Base-by-base conservation (phyloP, 2,329 filamentous ascomycete genomes). In the Onygenales sp. region DNA sequence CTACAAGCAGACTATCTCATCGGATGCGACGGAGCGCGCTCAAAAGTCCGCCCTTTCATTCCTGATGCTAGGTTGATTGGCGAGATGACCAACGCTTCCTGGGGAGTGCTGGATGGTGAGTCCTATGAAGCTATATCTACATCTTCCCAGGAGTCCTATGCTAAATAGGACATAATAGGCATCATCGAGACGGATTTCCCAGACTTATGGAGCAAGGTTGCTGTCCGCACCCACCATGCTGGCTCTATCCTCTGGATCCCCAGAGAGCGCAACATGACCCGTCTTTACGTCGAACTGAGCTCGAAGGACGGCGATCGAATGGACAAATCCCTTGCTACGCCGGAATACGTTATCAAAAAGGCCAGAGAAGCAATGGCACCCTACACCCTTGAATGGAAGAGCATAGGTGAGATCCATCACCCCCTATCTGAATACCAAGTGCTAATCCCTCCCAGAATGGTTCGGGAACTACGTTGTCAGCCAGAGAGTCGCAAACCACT, bases 191-290 rank as follows among this genome's bases (percentile, higher is more conserved):
- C 75, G 0, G 73, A 84, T 60, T 85, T 84, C 55, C 78, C 75
- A 5, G 80, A 84, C 55, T 79, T 85, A 44, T 75, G 82, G 9
- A 76, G 72, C 61, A 72, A 79, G 10, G 82, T 79, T 55, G 75
- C 79, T 5, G 79, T 84, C 45, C 80, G 84, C 60, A 79, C 77
- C 5, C 78, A 72, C 13, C 66, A 73, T 45, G 67, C 73, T 7
- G 85, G 85, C 2, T 86, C 84, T 0, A 82, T 88, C 45, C 75
- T 89, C n/a, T 85, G 86, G 65, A 84, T 88, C 51, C 86, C 86
- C 0, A 73, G 83, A 11, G 83, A 85, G 62, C 78, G 80, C 38
- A 81, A 78, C 53, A 70, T 86, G 3, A 81, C 85, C 0, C 75
- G 84, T 4, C 64, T 85, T 2, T 86, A 85, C 55, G 84, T 87